Evolutionary conservation across 306 rosid species (phyloP).

Genomic region (Cucumis sativus): Cucumber_9930_V3 NC_026657.2:6562001-6562500

Average conservation of each 20-base stretch:
- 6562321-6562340: no score
- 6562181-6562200: not conserved
- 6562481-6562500: conserved; percentile 57
- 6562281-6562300: not conserved
- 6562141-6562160: not conserved
- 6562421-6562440: not conserved
- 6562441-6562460: not conserved
- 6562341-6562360: not conserved
- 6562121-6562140: no score
- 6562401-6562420: not conserved
- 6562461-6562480: not conserved
- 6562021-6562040: not conserved
- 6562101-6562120: not conserved
- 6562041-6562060: no score
- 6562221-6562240: not conserved
- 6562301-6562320: no score
- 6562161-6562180: not conserved
- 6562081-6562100: not conserved
- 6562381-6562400: not conserved
- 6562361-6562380: not conserved
- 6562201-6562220: not conserved
- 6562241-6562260: not conserved
- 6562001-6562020: not conserved
- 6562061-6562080: not conserved
- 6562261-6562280: not conserved